Evolutionary conservation across 1,284 basidiomycete genomes (phyloP).

Genomic region (Microbotryum intermedium): DNA sequence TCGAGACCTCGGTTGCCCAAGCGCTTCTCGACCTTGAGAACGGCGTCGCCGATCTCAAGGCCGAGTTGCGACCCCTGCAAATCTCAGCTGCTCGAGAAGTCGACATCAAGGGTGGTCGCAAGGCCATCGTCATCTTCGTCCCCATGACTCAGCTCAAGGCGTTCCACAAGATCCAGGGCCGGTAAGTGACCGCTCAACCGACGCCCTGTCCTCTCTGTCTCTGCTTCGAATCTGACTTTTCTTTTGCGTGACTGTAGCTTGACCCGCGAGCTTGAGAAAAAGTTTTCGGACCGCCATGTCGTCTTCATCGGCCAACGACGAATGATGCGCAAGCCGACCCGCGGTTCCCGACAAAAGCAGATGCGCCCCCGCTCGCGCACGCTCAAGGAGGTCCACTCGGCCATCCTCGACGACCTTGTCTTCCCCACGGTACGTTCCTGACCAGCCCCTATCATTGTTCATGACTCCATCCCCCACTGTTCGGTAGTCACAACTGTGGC

Average conservation of each 20-base stretch:
- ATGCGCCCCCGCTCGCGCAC: conserved; percentile 96
- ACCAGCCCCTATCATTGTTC: background rate
- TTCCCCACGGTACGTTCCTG: conserved; percentile 64
- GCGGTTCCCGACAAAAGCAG: conserved; percentile 84
- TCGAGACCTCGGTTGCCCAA: conserved; percentile 86
- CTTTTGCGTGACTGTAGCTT: conserved; percentile 52
- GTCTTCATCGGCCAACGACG: conserved; percentile 98
- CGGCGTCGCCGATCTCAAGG: conserved; percentile 95
- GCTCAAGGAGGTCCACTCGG: conserved; percentile 94
- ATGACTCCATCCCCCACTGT: background rate
- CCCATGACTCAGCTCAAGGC: conserved; percentile 97
- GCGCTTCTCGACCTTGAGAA: conserved; percentile 95
- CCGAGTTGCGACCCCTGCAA: conserved; percentile 88
- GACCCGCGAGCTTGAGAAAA: conserved; percentile 99
- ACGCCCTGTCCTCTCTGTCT: conserved; percentile 11
- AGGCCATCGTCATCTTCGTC: conserved; percentile 98
- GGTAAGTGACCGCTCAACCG: conserved; percentile 37
- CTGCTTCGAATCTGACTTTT: background rate
- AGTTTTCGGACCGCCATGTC: conserved; percentile 98
- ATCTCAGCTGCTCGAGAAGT: conserved; percentile 98
- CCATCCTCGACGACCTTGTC: conserved; percentile 97
- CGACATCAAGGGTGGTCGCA: conserved; percentile 98
- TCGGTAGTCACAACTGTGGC: background rate
- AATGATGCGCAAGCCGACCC: conserved; percentile 95
- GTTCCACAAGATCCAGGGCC: conserved; percentile 96